Percentiles rank a stretch among this genome's conserved stretches.
These are phyloP conservation scores for Russula emetica DNA, from an alignment of 768 basidiomycete species.

Conservation along the genomic window DNA sequence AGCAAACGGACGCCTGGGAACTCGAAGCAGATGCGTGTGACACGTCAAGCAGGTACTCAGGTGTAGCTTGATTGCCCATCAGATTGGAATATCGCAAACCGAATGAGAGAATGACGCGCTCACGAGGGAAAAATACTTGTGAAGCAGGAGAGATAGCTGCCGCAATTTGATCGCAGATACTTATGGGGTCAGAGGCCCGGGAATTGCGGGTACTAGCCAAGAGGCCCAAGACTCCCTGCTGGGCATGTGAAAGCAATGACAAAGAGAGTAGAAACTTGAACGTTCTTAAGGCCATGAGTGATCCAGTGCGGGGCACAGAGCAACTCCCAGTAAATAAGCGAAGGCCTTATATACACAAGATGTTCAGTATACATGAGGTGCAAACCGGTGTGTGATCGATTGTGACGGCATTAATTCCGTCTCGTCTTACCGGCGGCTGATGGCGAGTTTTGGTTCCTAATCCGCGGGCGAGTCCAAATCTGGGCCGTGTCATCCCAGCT, in stretches of 20 bases:
- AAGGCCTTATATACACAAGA: background rate
- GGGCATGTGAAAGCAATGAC: background rate
- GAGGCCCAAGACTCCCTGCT: background rate
- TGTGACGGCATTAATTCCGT: too few species aligned
- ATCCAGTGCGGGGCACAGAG: background rate
- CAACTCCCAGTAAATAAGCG: background rate
- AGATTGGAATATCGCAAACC: background rate
- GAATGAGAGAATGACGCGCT: background rate
- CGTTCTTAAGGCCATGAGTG: background rate
- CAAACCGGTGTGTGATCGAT: too few species aligned
- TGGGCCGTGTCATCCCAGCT: too few species aligned
- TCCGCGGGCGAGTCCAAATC: too few species aligned
- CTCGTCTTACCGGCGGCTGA: too few species aligned
- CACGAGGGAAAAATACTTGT: slow-evolving; percentile 9
- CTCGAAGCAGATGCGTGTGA: slow-evolving; percentile 11
- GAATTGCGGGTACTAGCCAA: too few species aligned
- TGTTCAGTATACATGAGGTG: too few species aligned
- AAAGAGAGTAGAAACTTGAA: background rate
- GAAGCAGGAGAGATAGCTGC: background rate
- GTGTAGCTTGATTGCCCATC: slow-evolving; percentile 4
- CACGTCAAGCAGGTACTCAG: slow-evolving; percentile 14
- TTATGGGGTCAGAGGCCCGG: background rate
- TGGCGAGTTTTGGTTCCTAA: too few species aligned
- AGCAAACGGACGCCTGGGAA: slow-evolving; percentile 15
- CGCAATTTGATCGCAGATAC: slow-evolving; percentile 3